Percentiles rank a stretch among this genome's conserved stretches.
Evolutionary conservation across 768 basidiomycete genomes (phyloP).

Genomic region (Termitomyces sp.): DNA sequence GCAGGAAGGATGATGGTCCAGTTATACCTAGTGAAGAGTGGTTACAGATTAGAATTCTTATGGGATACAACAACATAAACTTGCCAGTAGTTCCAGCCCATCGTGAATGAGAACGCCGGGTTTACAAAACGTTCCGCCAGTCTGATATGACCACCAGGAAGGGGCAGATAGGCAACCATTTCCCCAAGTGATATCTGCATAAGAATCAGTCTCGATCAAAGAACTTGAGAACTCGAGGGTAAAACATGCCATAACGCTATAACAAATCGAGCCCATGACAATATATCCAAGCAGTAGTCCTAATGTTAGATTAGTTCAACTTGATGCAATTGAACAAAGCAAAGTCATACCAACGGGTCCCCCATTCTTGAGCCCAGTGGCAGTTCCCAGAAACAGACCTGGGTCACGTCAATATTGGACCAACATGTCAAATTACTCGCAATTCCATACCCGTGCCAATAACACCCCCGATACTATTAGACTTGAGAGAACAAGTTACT

Average conservation of each 20-base stretch:
- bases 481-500: neutral
- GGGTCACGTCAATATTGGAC: neutral
- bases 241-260: constrained; percentile 60
- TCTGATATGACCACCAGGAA: constrained; percentile 78
- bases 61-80: neutral
- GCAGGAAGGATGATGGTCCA: constrained; percentile 70
- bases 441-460: constrained; percentile 50
- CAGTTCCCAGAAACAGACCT: constrained; percentile 61
- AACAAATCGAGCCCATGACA: constrained; percentile 64
- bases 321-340: neutral
- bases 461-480: constrained; percentile 56
- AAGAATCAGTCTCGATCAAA: neutral
- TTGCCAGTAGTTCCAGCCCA: constrained; percentile 53
- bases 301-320: constrained; percentile 11
- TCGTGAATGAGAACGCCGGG: constrained; percentile 61
- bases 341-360: constrained; percentile 59
- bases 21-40: constrained; percentile 38
- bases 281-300: constrained; percentile 72
- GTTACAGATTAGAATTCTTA: neutral
- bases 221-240: neutral
- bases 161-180: constrained; percentile 76
- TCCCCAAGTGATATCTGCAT: constrained; percentile 63
- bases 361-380: constrained; percentile 41
- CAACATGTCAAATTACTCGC: neutral
- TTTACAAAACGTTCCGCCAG: constrained; percentile 82